Evolutionary conservation across 768 basidiomycete species (phyloP).

Genomic region (Pleurotus sapidus): DNA sequence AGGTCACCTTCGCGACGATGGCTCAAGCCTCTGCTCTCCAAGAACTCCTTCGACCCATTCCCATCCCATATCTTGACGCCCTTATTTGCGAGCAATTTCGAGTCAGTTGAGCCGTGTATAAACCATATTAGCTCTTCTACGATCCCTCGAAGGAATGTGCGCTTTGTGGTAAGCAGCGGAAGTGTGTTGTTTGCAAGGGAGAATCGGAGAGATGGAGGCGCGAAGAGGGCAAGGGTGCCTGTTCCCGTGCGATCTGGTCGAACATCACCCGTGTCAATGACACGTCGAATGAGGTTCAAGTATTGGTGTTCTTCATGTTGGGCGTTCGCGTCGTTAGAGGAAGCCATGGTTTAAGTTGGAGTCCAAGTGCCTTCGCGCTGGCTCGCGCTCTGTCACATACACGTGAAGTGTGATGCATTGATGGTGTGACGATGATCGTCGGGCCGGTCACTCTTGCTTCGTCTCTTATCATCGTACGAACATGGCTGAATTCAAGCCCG

Average conservation of each 20-base stretch:
- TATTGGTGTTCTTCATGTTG: conserved; percentile 89
- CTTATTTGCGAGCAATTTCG: conserved; percentile 67
- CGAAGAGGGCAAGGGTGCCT: conserved; percentile 89
- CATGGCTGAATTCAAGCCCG: conserved; percentile 50
- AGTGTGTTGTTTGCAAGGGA: conserved; percentile 72
- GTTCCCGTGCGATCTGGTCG: conserved; percentile 95
- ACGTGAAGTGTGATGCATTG: neutral
- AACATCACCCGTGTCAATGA: conserved; percentile 71
- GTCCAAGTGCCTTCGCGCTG: too few relatives aligned
- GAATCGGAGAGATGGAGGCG: conserved; percentile 88
- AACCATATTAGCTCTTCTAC: conserved; percentile 97
- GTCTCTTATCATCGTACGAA: neutral
- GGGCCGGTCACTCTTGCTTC: too few relatives aligned
- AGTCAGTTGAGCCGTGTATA: conserved; percentile 79
- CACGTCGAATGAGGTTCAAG: conserved; percentile 72
- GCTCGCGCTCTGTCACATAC: neutral
- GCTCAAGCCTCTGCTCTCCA: conserved; percentile 80
- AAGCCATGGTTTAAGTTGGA: neutral
- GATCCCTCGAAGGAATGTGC: conserved; percentile 89
- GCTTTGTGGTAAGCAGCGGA: conserved; percentile 93
- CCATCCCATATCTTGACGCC: conserved; percentile 98
- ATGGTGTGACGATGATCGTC: too few relatives aligned
- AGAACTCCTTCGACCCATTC: conserved; percentile 85
- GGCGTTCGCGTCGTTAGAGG: neutral
- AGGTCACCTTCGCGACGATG: conserved; percentile 89